Evolutionary conservation across 2,329 filamentous ascomycete genomes (phyloP).

Genomic region (Teratosphaeria viscida): DNA sequence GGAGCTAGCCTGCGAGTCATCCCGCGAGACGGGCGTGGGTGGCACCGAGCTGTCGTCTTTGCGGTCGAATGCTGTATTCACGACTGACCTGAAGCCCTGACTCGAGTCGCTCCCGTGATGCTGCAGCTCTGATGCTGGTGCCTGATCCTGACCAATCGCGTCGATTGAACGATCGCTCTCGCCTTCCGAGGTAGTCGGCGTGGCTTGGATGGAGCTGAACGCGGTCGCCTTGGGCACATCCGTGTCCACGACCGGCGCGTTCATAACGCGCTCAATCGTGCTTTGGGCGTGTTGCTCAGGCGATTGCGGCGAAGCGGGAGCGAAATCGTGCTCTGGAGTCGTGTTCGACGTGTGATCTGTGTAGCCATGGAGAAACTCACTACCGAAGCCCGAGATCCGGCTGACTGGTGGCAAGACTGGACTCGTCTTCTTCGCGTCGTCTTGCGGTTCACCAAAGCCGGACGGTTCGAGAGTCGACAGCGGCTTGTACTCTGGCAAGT

Average conservation of each 20-base stretch:
- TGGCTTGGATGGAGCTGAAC: background rate
- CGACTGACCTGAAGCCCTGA: conserved; percentile 41
- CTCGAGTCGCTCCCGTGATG: conserved; percentile 35
- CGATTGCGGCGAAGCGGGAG: background rate
- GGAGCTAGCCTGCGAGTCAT: conserved; percentile 24
- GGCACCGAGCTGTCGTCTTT: conserved; percentile 45
- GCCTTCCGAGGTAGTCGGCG: background rate
- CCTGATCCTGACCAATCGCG: background rate
- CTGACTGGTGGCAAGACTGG: conserved; percentile 33
- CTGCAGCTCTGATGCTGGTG: conserved; percentile 2
- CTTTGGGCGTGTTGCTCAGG: background rate
- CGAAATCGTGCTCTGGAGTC: background rate
- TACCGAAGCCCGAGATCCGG: conserved; percentile 33
- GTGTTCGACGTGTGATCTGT: background rate
- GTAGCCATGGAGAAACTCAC: conserved; percentile 19
- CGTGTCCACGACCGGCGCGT: conserved; percentile 1
- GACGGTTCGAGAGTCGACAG: conserved; percentile 1
- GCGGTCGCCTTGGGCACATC: background rate
- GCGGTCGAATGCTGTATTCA: conserved; percentile 56
- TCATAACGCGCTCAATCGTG: conserved; percentile 1
- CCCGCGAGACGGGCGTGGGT: conserved; percentile 40
- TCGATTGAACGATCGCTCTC: background rate
- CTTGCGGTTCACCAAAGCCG: conserved; percentile 1
- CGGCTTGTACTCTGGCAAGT: conserved; percentile 2
- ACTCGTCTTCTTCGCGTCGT: conserved; percentile 21